These are phyloP conservation scores for Osmozyma mogii DNA, from an alignment of 805 yeast species.

Conservation along the genomic window DNA sequence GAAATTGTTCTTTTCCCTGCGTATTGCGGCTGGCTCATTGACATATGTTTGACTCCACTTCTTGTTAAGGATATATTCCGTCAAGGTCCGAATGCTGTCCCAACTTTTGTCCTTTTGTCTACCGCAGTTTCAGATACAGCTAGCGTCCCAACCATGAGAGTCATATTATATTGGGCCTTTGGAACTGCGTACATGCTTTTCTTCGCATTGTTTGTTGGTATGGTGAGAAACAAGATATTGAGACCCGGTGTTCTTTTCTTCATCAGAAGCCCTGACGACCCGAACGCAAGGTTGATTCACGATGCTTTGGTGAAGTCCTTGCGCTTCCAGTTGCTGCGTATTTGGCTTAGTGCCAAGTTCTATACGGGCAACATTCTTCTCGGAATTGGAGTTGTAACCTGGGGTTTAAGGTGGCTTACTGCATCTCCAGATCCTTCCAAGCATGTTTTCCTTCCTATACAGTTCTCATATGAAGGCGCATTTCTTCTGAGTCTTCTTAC, in stretches of 20 bases:
- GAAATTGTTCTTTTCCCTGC: constrained; percentile 85
- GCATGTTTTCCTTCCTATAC: constrained; percentile 22
- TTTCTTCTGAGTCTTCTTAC: not conserved
- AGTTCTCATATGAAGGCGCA: constrained; percentile 5
- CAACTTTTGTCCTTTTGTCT: too few species aligned
- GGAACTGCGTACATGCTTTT: constrained; percentile 86
- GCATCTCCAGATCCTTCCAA: constrained; percentile 8
- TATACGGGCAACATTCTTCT: constrained; percentile 64
- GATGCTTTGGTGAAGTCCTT: constrained; percentile 81
- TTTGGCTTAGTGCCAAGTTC: constrained; percentile 63
- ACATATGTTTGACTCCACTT: constrained; percentile 59
- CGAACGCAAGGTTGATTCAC: constrained; percentile 75
- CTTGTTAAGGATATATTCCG: constrained; percentile 11
- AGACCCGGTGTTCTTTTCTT: constrained; percentile 88
- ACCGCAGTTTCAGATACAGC: too few species aligned
- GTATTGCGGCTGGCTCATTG: constrained; percentile 74
- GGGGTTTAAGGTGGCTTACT: constrained; percentile 30
- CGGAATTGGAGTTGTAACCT: constrained; percentile 66
- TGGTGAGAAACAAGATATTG: constrained; percentile 64
- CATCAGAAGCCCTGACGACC: constrained; percentile 91
- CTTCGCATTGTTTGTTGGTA: constrained; percentile 79
- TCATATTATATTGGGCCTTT: constrained; percentile 44
- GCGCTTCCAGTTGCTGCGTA: constrained; percentile 61
- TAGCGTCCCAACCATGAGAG: too few species aligned
- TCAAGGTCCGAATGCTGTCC: too few species aligned